phyloP scores from a whole-genome alignment of 768 basidiomycete species.

The Lactarius quietus region DNA sequence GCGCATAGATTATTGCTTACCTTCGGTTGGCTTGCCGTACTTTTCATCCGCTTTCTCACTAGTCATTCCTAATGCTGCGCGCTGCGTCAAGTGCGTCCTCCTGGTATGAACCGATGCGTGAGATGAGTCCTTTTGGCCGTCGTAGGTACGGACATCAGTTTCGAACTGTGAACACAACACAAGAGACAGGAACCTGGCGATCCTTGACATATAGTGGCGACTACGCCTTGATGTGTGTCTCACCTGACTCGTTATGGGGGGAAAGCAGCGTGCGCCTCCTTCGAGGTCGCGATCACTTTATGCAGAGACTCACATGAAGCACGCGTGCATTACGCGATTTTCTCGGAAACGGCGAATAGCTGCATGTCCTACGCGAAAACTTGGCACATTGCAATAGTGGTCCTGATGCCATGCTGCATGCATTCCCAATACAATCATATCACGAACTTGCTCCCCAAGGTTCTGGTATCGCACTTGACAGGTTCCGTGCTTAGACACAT shows the following conservation, averaged over 20 bases:
- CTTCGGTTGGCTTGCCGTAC: constrained; percentile 9
- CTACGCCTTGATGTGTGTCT: constrained; percentile 9
- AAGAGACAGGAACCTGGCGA: not conserved
- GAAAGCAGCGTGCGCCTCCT: constrained; percentile 19
- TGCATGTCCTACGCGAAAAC: constrained; percentile 17
- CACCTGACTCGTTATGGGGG: constrained; percentile 19
- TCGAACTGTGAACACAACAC: constrained; percentile 1
- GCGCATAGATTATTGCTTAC: constrained; percentile 44
- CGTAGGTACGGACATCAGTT: not conserved
- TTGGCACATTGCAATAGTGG: constrained; percentile 1
- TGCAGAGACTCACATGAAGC: constrained; percentile 14
- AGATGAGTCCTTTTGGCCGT: constrained; percentile 9
- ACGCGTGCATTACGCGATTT: constrained; percentile 21
- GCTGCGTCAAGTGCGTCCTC: constrained; percentile 6
- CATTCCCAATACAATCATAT: constrained; percentile 13
- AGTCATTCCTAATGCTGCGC: constrained; percentile 16
- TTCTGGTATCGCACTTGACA: constrained; percentile 5
- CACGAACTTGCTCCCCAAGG: constrained; percentile 12
- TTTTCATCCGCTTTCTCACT: constrained; percentile 7
- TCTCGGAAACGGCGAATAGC: constrained; percentile 14
- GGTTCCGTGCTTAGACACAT: constrained; percentile 13
- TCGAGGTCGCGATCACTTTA: constrained; percentile 25
- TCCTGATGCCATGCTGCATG: constrained; percentile 17
- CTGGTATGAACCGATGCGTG: not conserved
- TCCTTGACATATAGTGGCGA: not conserved